Conservation (phyloP, 2,329 filamentous ascomycete species). For the Cylindrodendrum hubeiense region DNA sequence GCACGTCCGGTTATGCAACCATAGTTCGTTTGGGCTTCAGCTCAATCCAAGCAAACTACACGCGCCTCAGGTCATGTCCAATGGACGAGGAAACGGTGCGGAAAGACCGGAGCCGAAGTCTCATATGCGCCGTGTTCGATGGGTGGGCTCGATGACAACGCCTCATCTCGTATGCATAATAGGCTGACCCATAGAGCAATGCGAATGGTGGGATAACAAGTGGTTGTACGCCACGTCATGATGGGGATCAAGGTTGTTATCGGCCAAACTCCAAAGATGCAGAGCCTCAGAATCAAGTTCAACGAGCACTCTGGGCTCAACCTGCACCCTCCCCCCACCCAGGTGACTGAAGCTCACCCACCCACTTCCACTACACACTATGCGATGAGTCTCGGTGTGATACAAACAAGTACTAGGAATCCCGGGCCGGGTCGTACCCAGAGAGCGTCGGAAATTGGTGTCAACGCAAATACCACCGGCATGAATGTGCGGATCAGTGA, state of each 20-base stretch:
- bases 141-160: background rate
- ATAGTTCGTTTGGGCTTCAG: background rate
- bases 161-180: slow-evolving; percentile 16
- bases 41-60: background rate
- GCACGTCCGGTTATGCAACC: slow-evolving; percentile 5
- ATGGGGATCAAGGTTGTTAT: slow-evolving; percentile 15
- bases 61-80: background rate
- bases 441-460: background rate
- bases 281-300: background rate
- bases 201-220: background rate
- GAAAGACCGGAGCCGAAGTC: background rate
- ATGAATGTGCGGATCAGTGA: slow-evolving; percentile 8
- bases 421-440: background rate
- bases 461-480: slow-evolving; percentile 1
- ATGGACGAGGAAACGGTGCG: background rate
- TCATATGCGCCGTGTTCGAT: too few species aligned
- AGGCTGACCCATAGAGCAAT: slow-evolving; percentile 2
- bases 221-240: slow-evolving; percentile 9
- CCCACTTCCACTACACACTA: background rate
- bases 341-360: background rate
- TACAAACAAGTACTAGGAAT: background rate
- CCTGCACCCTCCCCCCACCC: background rate
- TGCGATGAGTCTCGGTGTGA: background rate
- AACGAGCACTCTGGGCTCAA: slow-evolving; percentile 9
- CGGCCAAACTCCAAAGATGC: background rate